Evolutionary conservation across 1,139 yeast genomes (phyloP).

Genomic region (Sugiyamaella xylanicola): DNA sequence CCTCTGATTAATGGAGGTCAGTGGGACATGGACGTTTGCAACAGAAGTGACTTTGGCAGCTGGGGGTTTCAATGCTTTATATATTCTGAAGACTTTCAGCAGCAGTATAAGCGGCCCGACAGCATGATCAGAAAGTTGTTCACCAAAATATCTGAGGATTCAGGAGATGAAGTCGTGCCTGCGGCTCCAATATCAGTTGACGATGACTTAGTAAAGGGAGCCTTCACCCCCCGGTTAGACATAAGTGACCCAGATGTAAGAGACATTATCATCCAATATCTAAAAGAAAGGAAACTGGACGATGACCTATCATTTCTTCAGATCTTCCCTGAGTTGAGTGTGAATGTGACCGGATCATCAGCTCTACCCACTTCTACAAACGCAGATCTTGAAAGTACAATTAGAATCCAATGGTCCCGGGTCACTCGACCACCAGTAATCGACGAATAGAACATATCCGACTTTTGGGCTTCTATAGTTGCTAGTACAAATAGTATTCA

Average conservation of each 20-base stretch:
- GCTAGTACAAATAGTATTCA: background rate
- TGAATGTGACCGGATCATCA: background rate
- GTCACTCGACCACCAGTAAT: constrained; percentile 10
- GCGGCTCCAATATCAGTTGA: background rate
- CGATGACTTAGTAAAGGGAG: constrained; percentile 2
- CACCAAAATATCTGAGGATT: constrained; percentile 2
- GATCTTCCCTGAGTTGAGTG: constrained; percentile 12
- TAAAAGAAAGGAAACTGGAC: constrained; percentile 6
- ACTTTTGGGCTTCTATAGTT: too few species aligned
- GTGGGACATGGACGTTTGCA: constrained; percentile 32
- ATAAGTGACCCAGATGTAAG: constrained; percentile 5
- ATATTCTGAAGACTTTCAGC: constrained; percentile 22
- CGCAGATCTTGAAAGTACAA: background rate
- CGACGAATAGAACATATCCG: too few species aligned
- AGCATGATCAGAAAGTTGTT: constrained; percentile 1
- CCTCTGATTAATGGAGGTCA: constrained; percentile 32
- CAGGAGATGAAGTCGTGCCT: background rate
- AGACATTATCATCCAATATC: constrained; percentile 2
- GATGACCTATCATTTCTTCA: constrained; percentile 3
- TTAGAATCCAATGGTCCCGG: constrained; percentile 13
- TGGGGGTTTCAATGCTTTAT: constrained; percentile 37
- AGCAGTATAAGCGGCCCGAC: background rate
- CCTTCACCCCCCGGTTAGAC: constrained; percentile 7
- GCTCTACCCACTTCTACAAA: constrained; percentile 1
- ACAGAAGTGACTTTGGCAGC: constrained; percentile 31